phyloP scores from a whole-genome alignment of 2,329 filamentous ascomycete genomes.

The Cladosporium phlei region DNA sequence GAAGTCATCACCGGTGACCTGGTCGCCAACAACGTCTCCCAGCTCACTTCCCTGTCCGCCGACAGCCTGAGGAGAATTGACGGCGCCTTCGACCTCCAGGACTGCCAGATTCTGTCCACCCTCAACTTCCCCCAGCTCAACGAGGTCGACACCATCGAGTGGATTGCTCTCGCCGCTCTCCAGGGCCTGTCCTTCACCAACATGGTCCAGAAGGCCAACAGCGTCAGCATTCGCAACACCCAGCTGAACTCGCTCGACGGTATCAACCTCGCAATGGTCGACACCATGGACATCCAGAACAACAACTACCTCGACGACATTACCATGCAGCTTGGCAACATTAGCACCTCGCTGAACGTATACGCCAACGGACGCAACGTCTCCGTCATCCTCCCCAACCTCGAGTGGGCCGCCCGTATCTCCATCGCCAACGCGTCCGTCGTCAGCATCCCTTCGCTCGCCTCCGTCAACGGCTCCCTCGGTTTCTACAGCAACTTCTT shows the following conservation, averaged over 20 bases:
- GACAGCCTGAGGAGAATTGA: conserved; percentile 52
- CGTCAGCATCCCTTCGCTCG: conserved; percentile 68
- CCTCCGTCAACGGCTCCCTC: conserved; percentile 69
- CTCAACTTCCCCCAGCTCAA: conserved; percentile 64
- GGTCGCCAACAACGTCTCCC: conserved; percentile 49
- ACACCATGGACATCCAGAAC: conserved; percentile 79
- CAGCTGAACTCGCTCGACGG: conserved; percentile 72
- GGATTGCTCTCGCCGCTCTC: conserved; percentile 65
- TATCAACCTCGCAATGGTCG: conserved; percentile 71
- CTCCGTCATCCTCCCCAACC: conserved; percentile 68
- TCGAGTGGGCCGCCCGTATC: conserved; percentile 73
- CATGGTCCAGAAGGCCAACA: conserved; percentile 62
- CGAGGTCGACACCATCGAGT: conserved; percentile 62
- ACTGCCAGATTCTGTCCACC: conserved; percentile 63
- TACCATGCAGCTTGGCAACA: conserved; percentile 71
- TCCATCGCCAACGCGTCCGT: conserved; percentile 74
- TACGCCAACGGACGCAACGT: conserved; percentile 74
- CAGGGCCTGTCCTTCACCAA: conserved; percentile 56
- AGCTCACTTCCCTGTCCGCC: conserved; percentile 61
- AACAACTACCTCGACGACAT: conserved; percentile 75
- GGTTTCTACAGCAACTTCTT: conserved; percentile 80
- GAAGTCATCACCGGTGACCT: conserved; percentile 56
- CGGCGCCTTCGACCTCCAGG: conserved; percentile 64
- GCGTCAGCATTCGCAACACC: conserved; percentile 79
- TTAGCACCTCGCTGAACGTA: conserved; percentile 66